Conservation (phyloP, 306 rosid genomes). For the Cicer pinnatifidum region DNA sequence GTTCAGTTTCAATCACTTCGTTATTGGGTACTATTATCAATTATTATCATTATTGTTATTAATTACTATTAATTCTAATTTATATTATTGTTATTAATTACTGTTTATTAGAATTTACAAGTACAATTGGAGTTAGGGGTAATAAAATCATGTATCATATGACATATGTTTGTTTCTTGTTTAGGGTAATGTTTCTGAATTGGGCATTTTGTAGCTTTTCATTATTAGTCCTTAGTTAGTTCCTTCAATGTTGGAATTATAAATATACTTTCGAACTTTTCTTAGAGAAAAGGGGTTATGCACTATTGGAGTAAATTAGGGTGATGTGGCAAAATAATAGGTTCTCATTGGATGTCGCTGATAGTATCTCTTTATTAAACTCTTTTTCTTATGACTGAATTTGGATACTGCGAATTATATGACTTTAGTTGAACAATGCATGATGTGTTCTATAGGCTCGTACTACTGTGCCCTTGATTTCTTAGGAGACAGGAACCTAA, state of each 20-base stretch:
- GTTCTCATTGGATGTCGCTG: too few species aligned
- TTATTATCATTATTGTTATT: neutral
- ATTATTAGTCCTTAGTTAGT: neutral
- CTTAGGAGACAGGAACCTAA: too few species aligned
- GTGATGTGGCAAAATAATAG: too few species aligned
- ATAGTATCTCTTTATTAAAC: too few species aligned
- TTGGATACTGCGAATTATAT: neutral
- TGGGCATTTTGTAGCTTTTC: slow-evolving; percentile 11
- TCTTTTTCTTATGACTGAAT: slow-evolving; percentile 12
- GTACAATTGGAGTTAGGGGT: slow-evolving; percentile 3
- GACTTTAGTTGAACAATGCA: too few species aligned
- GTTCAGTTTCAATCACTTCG: slow-evolving; percentile 77
- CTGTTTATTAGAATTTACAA: neutral
- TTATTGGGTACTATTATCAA: slow-evolving; percentile 63
- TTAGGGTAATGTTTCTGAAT: slow-evolving; percentile 22
- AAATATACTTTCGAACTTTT: neutral
- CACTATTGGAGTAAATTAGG: too few species aligned
- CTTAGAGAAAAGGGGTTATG: too few species aligned
- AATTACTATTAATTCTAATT: neutral
- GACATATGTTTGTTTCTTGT: slow-evolving; percentile 14
- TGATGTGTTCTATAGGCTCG: too few species aligned
- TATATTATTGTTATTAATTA: neutral
- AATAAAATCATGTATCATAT: neutral
- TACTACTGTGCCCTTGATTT: too few species aligned
- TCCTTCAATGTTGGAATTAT: slow-evolving; percentile 29